Base-by-base conservation (phyloP, 495 filamentous ascomycete species). In the Pyronema omphalodes region DNA sequence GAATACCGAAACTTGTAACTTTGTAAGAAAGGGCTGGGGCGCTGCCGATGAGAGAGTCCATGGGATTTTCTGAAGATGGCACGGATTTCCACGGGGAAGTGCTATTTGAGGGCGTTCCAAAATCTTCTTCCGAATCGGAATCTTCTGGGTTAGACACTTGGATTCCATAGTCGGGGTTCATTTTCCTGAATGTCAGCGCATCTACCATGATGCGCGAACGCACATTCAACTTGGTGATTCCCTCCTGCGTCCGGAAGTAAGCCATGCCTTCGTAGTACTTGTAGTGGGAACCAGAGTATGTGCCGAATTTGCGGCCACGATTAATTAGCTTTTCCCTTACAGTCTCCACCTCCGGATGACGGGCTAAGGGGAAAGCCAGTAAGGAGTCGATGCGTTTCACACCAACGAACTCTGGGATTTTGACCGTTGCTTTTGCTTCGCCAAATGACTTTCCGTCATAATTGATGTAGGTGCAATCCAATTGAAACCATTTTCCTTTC, bases 191-290 rank as follows among this genome's bases (percentile, higher is more conserved):
- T 51, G 86, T 88, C 11, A 79, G 80, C 0, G 88, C 83, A 62
- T 95, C 88, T 37, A 94, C 74, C 88, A 94, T 94, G 57, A 94
- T 78, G 46, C 88, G 79, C 34, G 86, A 83, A 58, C 93, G 93
- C 70, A 93, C 83, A 53, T 64, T 54, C 69, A 93, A 79, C 66
- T 91, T 93, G 67, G 80, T 73, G 23, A 93, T 73, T 45, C 75
- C 67, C 56, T 80, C 77, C 71, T 86, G 86, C 68, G 84, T 86
- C 71, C 91, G 89, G 68, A 77, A 75, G 65, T 85, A 94, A 0
- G 83, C 88, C 72, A 83, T 71, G 18, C 81, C 88, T 51, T 89
- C 81, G 67, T 88, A 83, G 65, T 77, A 82, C 57, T 80, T 82
- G 68, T 93, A 93, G 60, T 89, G 81, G 74, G 88, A 86, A 17